phyloP scores from a whole-genome alignment of 768 basidiomycete species.

The Russula sp. region DNA sequence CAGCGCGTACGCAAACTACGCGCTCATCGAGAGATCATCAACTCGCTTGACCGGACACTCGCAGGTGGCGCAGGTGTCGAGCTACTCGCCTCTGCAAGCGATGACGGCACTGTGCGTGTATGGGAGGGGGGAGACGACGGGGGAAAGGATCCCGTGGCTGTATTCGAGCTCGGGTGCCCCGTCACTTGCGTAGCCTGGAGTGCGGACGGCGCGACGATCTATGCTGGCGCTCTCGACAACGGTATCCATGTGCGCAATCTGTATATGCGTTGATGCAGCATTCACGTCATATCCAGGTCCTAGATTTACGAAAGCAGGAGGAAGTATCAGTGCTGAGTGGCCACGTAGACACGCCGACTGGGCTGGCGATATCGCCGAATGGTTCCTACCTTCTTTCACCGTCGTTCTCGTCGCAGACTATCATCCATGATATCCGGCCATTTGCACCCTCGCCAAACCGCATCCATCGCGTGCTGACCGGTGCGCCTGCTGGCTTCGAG shows the following conservation, averaged over 20 bases:
- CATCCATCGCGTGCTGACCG: constrained; percentile 70
- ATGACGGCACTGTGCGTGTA: constrained; percentile 86
- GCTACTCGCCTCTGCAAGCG: constrained; percentile 80
- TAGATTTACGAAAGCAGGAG: constrained; percentile 81
- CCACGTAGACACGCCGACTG: constrained; percentile 90
- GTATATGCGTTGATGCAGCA: neutral
- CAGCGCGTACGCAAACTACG: constrained; percentile 74
- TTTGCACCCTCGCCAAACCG: constrained; percentile 84
- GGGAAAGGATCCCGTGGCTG: constrained; percentile 64
- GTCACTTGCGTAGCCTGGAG: constrained; percentile 92
- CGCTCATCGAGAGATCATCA: constrained; percentile 89
- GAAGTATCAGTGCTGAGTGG: constrained; percentile 76
- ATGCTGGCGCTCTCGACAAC: constrained; percentile 92
- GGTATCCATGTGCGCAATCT: constrained; percentile 76
- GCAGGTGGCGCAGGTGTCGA: constrained; percentile 81
- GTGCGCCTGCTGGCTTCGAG: constrained; percentile 94
- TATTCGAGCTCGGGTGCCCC: constrained; percentile 82
- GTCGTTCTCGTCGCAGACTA: constrained; percentile 80
- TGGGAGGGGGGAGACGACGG: constrained; percentile 87
- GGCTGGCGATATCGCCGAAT: constrained; percentile 86
- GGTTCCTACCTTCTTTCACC: constrained; percentile 85
- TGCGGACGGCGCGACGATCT: constrained; percentile 83
- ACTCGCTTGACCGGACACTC: constrained; percentile 80
- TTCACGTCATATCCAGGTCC: constrained; percentile 47
- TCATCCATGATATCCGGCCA: constrained; percentile 91